Base-by-base conservation (phyloP, 371 early-diverging fungal genomes). In the Rhizopus arrhizus region DNA sequence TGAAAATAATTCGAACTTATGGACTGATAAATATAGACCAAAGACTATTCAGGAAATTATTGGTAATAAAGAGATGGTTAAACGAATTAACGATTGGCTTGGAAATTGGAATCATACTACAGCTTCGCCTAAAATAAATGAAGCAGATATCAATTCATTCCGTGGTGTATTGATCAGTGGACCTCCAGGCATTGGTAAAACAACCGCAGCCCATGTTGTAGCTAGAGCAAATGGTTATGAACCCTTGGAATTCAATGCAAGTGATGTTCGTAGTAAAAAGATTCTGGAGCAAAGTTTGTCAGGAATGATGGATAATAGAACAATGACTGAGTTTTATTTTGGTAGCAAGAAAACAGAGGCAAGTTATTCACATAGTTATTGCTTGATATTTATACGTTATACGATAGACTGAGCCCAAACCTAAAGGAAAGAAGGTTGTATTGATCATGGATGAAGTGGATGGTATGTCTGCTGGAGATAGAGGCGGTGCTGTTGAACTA, bases 391-490 rank as follows among this genome's bases (percentile, higher is more conserved):
- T 43, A 43, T 43, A 1, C 13, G 15, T 43, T n/a, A 43, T 43
- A 15, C 11, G 6, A 15, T 15, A 43, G 43, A 5, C 48, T 8
- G 31, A 7, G 28, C 9, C 29, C 2, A 16, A 48, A 29, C 38
- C 53, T 4, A 68, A 65, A 54, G 66, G 66, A n/a, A 81, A 82
- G 52, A 83, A 78, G 50, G 78, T 82, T 31, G 83, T 96, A 0
- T 71, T 99, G 10, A 90, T 99, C 51, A 99, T 99, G 99, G 99
- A 99, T 81, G 99, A 99, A 74, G 96, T 99, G 0, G 99, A 99
- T 77, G 99, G 99, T 34, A 99, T 99, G 99, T 91, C 96, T 4
- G 91, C 89, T 40, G 98, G 98, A 45, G 99, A 99, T 76, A 89
- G 99, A 41, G 99, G 99, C 49, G 99, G 99, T 15, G 78, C 87